Conservation (phyloP, 441 rosid species). For the Populus tomentosa region DNA sequence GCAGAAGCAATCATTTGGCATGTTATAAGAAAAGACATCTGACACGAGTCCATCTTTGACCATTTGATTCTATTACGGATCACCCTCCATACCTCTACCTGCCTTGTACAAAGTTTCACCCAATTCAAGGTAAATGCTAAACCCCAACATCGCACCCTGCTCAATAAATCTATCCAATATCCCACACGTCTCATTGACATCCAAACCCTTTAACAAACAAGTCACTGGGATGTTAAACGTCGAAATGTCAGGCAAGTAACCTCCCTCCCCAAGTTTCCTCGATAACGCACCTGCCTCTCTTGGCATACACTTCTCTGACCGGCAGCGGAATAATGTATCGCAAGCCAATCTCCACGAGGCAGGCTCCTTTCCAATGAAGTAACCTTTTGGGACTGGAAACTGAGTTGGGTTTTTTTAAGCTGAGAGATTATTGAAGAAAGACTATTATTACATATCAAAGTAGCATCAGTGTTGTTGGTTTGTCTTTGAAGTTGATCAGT, state of each 20-base stretch:
- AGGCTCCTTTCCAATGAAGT: conserved; percentile 47
- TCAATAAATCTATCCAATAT: conserved; percentile 46
- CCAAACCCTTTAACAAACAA: conserved; percentile 58
- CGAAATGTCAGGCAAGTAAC: conserved; percentile 50
- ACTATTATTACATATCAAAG: conserved; percentile 25
- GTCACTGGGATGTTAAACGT: conserved; percentile 51
- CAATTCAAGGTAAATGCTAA: conserved; percentile 48
- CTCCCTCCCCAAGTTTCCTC: conserved; percentile 41
- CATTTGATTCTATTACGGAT: conserved; percentile 48
- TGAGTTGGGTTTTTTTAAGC: not conserved
- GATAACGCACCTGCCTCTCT: conserved; percentile 59
- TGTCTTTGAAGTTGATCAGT: not conserved
- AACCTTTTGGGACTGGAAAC: not conserved
- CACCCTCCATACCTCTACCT: conserved; percentile 44
- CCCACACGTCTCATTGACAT: conserved; percentile 55
- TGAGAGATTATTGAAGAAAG: conserved; percentile 1
- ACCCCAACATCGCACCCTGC: conserved; percentile 56
- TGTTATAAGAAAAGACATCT: conserved; percentile 58
- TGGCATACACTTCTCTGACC: conserved; percentile 58
- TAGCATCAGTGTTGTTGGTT: not conserved
- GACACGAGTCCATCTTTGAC: conserved; percentile 40
- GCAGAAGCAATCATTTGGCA: conserved; percentile 74
- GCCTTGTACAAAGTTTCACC: conserved; percentile 54
- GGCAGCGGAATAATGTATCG: conserved; percentile 60
- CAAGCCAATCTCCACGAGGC: conserved; percentile 45